Conservation (phyloP, 306 rosid genomes). For the Quercus bicolor region DNA sequence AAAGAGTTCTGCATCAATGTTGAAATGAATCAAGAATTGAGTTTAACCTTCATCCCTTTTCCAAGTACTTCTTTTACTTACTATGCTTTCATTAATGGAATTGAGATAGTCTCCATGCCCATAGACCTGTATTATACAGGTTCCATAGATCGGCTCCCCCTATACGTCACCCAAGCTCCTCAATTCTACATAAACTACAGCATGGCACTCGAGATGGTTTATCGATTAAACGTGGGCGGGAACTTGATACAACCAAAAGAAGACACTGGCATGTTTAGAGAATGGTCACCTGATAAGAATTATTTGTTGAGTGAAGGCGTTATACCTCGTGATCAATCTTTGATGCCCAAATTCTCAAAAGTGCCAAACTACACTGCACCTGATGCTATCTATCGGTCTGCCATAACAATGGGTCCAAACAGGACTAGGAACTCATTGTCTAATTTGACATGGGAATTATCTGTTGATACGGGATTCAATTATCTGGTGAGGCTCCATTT, state of each 20-base stretch:
- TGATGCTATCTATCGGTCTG: conserved; percentile 20
- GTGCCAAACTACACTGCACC: conserved; percentile 31
- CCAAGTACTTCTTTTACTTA: background rate
- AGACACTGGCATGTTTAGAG: conserved; percentile 31
- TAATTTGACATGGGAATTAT: conserved; percentile 38
- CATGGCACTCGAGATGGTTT: conserved; percentile 28
- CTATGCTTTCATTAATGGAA: background rate
- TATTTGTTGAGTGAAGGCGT: no score
- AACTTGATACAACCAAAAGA: conserved; percentile 16
- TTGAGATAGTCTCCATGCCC: background rate
- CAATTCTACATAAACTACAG: background rate
- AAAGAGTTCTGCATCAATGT: background rate
- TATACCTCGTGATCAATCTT: no score
- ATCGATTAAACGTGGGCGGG: conserved; percentile 37
- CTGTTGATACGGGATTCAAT: conserved; percentile 36
- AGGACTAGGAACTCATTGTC: background rate
- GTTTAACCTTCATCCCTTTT: background rate
- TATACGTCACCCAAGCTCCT: background rate
- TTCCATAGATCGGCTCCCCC: no score
- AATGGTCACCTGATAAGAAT: no score
- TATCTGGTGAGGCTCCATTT: conserved; percentile 44
- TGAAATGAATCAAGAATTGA: background rate
- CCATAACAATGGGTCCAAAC: background rate
- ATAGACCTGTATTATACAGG: background rate
- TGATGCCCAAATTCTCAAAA: no score